A percentile compares a stretch with the other conserved stretches of the same genome.
phyloP scores from a whole-genome alignment of 495 filamentous ascomycete species.

The Evernia prunastri region DNA sequence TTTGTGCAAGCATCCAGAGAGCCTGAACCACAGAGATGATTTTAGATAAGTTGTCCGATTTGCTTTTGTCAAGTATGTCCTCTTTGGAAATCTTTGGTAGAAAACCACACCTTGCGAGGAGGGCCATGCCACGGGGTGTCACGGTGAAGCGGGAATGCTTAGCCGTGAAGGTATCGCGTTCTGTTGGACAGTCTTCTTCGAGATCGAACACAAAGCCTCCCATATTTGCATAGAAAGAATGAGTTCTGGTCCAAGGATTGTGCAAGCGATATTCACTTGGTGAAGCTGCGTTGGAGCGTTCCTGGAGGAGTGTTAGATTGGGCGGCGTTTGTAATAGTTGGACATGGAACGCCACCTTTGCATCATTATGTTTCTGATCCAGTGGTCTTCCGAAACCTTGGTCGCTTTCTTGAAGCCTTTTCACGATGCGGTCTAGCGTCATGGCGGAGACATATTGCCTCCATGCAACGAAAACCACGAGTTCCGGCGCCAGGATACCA shows the following conservation, averaged over 20 bases:
- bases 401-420: not conserved
- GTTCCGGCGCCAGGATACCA: conserved; percentile 15
- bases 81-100: conserved; percentile 16
- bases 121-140: conserved; percentile 20
- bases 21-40: conserved; percentile 25
- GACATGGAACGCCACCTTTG: not conserved
- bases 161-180: not conserved
- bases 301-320: not conserved
- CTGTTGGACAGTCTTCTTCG: not conserved
- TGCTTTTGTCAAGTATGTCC: conserved; percentile 30
- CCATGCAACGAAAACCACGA: conserved; percentile 19
- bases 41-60: conserved; percentile 27
- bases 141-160: conserved; percentile 14
- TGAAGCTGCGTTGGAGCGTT: not conserved
- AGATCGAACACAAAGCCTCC: conserved; percentile 22
- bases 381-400: not conserved
- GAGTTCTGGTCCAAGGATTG: conserved; percentile 11
- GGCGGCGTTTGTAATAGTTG: not conserved
- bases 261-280: conserved; percentile 1
- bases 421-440: not conserved
- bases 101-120: conserved; percentile 20
- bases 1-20: conserved; percentile 28
- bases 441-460: conserved; percentile 18
- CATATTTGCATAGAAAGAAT: conserved; percentile 18
- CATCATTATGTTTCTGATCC: not conserved